Evolutionary conservation across 441 rosid species (phyloP), one percentile per base, ranked within the genome.

Genomic region (Raphanus hybrid): DNA sequence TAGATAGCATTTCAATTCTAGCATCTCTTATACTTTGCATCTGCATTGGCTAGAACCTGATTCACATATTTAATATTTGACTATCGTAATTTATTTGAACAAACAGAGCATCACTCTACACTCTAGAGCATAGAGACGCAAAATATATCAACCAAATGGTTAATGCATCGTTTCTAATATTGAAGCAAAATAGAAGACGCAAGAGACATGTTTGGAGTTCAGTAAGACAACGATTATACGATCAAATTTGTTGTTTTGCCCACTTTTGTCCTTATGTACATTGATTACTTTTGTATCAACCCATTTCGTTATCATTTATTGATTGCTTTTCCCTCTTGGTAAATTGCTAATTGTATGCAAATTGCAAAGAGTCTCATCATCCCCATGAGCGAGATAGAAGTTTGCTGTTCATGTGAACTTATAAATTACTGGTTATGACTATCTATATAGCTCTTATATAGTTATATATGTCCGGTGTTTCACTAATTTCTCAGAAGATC

Each of bases 171-270:
- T 63, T 35, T 37, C 8, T 35, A 16, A 16, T 64, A 20, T 64
- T 35, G 8, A 35, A 37, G 29, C 52, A 37, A 64, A 64, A 4
- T 37, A 16, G 52, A 64, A 64, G 68, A 64, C 68, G 68, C 52
- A 37, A 64, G 29, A 64, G 68, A 35, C 50, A 64, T 37, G 68
- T 43, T 16, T 63, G 67, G 20, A 7, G n/a, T 34, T 34, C 27
- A 64, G 68, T 35, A 23, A 64, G 29, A 64, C 27, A 63, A 35
- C 67, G 67, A 64, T 35, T 64, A 48, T 35, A 23, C 67, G 27
- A 35, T 64, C 67, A 35, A 15, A 35, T 35, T 35, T 35, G 45
- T 62, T 34, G 67, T 34, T 20, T 34, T 34, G 67, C 10, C 45
- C 26, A 34, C 12, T 62, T 62, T 34, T 18, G 23, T 34, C 66